Base-by-base conservation (phyloP, 768 basidiomycete genomes). In the Mycena rosella region DNA sequence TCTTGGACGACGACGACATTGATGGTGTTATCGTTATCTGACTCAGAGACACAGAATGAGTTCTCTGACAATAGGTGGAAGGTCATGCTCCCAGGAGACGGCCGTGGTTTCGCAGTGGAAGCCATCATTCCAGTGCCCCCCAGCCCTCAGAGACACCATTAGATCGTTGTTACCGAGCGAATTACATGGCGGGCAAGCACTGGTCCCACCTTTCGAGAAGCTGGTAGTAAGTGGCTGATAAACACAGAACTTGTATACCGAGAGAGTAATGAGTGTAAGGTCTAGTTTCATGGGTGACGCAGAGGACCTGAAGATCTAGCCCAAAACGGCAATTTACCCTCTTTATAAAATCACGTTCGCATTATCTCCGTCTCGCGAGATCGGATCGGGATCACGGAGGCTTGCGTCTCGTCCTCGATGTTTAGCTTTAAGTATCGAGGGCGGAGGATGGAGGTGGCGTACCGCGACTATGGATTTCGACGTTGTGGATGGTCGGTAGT, bases 41-140 rank as follows among this genome's bases (percentile, higher is more conserved):
- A 42, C 10, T 3, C 5, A 27, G 34, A 56, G 22, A 60, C 94
- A 94, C n/a, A n/a, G n/a, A n/a, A n/a, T 76, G 17, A 48, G 4
- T 48, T 7, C 10, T 11, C 22, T 48, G 13, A 48, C 27, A 36
- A 38, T 22, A 7, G 29, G 24, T 4, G 5, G 30, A 18, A 17
- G 22, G 32, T 40, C 8, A 34, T 14, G 24, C 24, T 5, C 13
- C 38, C 24, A 56, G 14, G 20, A 34, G 18, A 26, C 26, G 32
- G 24, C 15, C 13, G 15, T 27, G 22, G 20, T 48, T 48, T 26
- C 47, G 20, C 47, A 48, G 47, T 48, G 47, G 22, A 22, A 11
- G n/a, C 47, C 47, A 5, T 7, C 26, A 20, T 22, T 20, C 22
- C 24, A 48, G 47, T 22, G n/a, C n/a, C 20, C 22, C n/a, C n/a